phyloP scores from a whole-genome alignment of 129 eudicot genomes.

The Tagetes patula region DNA sequence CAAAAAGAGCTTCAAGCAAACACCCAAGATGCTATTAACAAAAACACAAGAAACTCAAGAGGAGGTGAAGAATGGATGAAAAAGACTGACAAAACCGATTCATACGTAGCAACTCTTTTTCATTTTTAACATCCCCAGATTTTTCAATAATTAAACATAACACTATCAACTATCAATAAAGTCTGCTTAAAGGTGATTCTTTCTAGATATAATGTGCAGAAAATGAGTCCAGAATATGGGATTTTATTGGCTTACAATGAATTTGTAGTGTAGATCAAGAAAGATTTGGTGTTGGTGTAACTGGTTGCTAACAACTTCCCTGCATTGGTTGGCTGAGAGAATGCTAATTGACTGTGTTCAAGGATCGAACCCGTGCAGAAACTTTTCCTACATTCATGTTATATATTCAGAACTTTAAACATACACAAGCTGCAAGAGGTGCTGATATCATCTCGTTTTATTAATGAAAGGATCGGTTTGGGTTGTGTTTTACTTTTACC shows the following conservation, averaged over 20 bases:
- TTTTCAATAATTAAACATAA: not conserved
- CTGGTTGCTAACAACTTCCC: conserved; percentile 76
- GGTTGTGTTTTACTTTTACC: not conserved
- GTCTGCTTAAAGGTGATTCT: not conserved
- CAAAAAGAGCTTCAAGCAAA: not conserved
- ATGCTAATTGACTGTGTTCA: conserved; percentile 56
- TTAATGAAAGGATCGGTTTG: not conserved
- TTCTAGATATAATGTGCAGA: conserved; percentile 15
- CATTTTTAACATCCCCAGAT: not conserved
- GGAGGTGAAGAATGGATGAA: not conserved
- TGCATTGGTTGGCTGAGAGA: conserved; percentile 71
- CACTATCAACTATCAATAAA: not conserved
- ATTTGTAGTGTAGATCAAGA: conserved; percentile 64
- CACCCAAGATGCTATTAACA: not conserved
- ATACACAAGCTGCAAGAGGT: not conserved
- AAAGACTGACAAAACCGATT: not conserved
- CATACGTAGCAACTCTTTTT: not conserved
- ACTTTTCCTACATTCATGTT: conserved; percentile 56
- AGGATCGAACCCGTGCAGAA: conserved; percentile 45
- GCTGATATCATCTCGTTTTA: not conserved
- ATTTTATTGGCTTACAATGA: conserved; percentile 22
- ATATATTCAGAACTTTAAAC: conserved; percentile 17
- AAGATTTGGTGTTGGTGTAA: conserved; percentile 53
- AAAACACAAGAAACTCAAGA: not conserved
- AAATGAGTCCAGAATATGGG: conserved; percentile 5